These are phyloP conservation scores for Podospora fimiseda DNA, from an alignment of 495 filamentous ascomycete genomes.

Conservation along the genomic window DNA sequence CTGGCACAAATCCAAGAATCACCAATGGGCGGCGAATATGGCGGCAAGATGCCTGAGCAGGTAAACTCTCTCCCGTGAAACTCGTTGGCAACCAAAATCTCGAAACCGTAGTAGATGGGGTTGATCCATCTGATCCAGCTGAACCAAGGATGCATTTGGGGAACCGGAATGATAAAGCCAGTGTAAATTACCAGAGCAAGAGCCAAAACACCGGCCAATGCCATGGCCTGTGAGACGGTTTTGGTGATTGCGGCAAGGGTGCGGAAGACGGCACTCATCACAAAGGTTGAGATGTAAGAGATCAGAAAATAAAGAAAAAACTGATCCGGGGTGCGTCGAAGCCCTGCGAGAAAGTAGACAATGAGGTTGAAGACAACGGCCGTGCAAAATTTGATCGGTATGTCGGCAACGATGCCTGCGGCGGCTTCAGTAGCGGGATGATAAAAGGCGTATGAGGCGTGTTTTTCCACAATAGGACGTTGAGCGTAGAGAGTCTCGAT, in stretches of 20 bases:
- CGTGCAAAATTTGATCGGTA: conserved; percentile 49
- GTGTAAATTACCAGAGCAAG: conserved; percentile 72
- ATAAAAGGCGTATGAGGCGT: conserved; percentile 59
- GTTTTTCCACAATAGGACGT: conserved; percentile 60
- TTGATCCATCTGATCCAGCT: conserved; percentile 78
- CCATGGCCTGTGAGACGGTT: conserved; percentile 66
- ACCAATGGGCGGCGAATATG: conserved; percentile 24
- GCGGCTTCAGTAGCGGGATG: conserved; percentile 55
- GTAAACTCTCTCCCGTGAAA: conserved; percentile 49
- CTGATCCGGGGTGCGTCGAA: conserved; percentile 45
- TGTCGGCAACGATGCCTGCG: conserved; percentile 53
- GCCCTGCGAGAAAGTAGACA: conserved; percentile 53
- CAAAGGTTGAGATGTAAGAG: conserved; percentile 47
- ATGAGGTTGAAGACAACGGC: conserved; percentile 49
- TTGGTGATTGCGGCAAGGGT: conserved; percentile 62
- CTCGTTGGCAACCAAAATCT: conserved; percentile 64
- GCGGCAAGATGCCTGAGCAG: conserved; percentile 39
- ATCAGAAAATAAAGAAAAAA: conserved; percentile 62
- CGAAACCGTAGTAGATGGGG: conserved; percentile 72
- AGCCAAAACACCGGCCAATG: conserved; percentile 63
- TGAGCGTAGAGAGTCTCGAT: conserved; percentile 57
- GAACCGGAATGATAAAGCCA: conserved; percentile 68
- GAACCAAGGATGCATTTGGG: conserved; percentile 74
- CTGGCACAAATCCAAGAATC: conserved; percentile 51
- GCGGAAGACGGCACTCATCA: conserved; percentile 57